Percentiles rank a stretch among this genome's conserved stretches.
Conservation (phyloP, 192 early-diverging fungal genomes). For the Backusella macrospora region DNA sequence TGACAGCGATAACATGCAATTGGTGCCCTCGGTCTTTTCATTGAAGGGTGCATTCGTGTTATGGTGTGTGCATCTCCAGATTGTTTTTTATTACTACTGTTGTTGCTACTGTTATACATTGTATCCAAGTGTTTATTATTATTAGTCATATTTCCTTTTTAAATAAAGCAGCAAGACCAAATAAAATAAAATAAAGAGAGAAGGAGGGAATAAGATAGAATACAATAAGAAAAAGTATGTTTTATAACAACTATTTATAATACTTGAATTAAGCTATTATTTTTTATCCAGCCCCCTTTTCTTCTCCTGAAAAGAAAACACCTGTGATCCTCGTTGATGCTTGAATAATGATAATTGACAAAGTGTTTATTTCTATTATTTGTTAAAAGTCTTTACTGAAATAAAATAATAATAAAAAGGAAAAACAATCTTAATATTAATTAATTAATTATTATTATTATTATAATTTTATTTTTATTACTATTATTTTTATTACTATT, state of each 20-base stretch:
- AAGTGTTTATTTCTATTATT: background rate
- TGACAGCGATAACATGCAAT: slow-evolving; percentile 43
- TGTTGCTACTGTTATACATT: background rate
- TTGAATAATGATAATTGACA: slow-evolving; percentile 13
- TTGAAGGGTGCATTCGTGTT: slow-evolving; percentile 32
- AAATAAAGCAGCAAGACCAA: background rate
- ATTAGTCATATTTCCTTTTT: background rate
- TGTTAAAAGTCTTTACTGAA: slow-evolving; percentile 8
- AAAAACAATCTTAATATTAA: background rate
- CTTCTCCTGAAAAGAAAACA: background rate
- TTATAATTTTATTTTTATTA: background rate
- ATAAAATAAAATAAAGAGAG: background rate
- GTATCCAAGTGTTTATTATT: slow-evolving; percentile 7
- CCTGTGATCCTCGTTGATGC: background rate
- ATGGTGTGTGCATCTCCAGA: slow-evolving; percentile 5
- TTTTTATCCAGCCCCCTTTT: background rate
- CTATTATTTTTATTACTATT: background rate
- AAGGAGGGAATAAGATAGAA: background rate
- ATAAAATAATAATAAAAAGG: slow-evolving; percentile 9
- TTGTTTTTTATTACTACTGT: background rate
- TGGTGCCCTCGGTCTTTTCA: slow-evolving; percentile 42
- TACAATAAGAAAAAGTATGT: background rate
- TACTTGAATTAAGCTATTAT: slow-evolving; percentile 3
- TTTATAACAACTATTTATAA: background rate
- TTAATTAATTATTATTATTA: slow-evolving; percentile 1